Base-by-base conservation (phyloP, 768 basidiomycete species). In the Serendipita sp. region DNA sequence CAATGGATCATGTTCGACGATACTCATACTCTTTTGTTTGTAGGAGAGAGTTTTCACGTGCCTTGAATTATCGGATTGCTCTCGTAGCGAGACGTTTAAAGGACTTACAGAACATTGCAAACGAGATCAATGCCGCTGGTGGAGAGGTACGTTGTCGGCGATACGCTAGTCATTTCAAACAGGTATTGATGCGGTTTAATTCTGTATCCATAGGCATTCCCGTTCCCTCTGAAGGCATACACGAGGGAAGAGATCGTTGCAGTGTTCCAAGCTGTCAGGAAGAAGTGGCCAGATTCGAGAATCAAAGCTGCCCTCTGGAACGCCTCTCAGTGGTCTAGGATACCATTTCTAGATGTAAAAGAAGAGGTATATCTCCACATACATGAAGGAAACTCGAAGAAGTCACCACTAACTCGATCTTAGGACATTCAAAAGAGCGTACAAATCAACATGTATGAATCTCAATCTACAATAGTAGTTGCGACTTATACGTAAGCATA, bases 301-400 rank as follows among this genome's bases (percentile, higher is more conserved):
- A 77, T 88, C 45, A 81, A 81, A 11, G 83, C 78, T 2, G 85
- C 85, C 0, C 69, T 89, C 11, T 89, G 81, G 74, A 89, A 89
- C 69, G 80, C 76, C 1, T 85, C 76, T 0, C 71, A 78, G 38
- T 79, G 78, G 2, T 72, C 82, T 11, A 86, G 81, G 79, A 86
- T 85, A 73, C 78, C 79, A 1, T 89, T 88, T 77, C 74, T 89
- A 32, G 78, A 85, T 11, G 70, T 86, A 28, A 84, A 81, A 0
- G 79, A 81, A 1, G 76, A 81, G 60, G 85, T 68, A 36, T 60
- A 52, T 67, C 38, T 23, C 8, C 36, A 30, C 36, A 18, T 54
- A 23, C 47, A 23, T 47, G n/a, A 15, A 44, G 3, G 63, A 18
- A 7, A 15, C 3, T 45, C 63, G 2, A 44, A 54, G 16, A 54